Percentiles rank a stretch among this genome's conserved stretches.
These are phyloP conservation scores for Xerocomellus dryophilus DNA, from an alignment of 768 basidiomycete species.

Conservation along the genomic window DNA sequence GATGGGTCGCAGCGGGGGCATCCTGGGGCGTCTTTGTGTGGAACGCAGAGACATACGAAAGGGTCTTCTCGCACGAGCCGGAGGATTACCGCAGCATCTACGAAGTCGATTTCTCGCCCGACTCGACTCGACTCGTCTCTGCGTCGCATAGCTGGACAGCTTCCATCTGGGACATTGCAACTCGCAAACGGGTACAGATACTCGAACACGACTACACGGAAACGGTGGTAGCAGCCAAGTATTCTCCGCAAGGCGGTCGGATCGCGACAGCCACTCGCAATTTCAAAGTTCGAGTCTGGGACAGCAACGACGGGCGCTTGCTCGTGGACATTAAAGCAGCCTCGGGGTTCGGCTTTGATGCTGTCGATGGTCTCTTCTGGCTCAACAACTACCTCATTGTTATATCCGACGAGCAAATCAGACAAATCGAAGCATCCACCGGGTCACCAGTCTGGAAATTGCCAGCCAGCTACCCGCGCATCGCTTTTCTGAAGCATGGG, in stretches of 20 bases:
- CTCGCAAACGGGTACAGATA: neutral
- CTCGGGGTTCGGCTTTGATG: neutral
- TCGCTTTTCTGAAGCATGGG: neutral
- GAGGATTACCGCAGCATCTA: too few relatives aligned
- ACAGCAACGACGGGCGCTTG: neutral
- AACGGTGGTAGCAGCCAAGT: neutral
- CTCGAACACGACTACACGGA: neutral
- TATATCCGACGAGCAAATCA: neutral
- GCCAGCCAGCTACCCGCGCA: neutral
- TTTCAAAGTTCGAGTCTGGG: neutral
- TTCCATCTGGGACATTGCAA: neutral
- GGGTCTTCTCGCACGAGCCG: too few relatives aligned
- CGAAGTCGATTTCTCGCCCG: conserved; percentile 4
- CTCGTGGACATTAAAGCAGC: neutral
- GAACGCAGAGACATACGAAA: too few relatives aligned
- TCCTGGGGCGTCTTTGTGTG: too few relatives aligned
- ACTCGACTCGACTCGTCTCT: neutral
- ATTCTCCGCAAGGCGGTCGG: neutral
- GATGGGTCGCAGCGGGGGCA: too few relatives aligned
- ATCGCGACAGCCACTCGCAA: neutral
- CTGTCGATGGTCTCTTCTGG: conserved; percentile 4
- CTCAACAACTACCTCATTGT: neutral
- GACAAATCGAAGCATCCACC: neutral
- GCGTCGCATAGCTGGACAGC: neutral
- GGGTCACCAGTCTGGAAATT: neutral